A percentile compares a stretch with the other conserved stretches of the same genome.
Conservation (phyloP, 2,329 filamentous ascomycete species). For the Exophiala sp. region DNA sequence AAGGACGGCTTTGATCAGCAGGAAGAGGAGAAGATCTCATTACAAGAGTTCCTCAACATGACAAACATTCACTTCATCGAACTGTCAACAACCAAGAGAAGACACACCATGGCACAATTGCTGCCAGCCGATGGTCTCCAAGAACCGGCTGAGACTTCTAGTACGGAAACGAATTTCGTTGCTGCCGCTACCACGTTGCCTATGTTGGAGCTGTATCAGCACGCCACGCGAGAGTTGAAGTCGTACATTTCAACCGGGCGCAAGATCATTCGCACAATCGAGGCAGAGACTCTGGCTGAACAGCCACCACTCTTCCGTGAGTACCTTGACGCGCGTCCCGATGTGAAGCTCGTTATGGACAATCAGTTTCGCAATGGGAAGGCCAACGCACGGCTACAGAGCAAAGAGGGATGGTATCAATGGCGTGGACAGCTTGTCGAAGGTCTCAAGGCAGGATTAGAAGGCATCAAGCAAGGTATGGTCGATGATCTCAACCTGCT, state of each 20-base stretch:
- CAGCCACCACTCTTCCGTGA: slow-evolving; percentile 90
- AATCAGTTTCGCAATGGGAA: slow-evolving; percentile 98
- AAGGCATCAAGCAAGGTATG: slow-evolving; percentile 74
- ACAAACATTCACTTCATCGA: slow-evolving; percentile 99
- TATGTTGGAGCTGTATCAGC: slow-evolving; percentile 90
- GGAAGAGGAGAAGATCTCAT: slow-evolving; percentile 63
- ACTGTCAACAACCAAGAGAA: slow-evolving; percentile 88
- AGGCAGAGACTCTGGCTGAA: slow-evolving; percentile 80
- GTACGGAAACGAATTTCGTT: slow-evolving; percentile 44
- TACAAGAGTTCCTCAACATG: slow-evolving; percentile 91
- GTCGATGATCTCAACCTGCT: slow-evolving; percentile 66
- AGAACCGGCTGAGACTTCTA: slow-evolving; percentile 5
- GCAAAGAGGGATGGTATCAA: slow-evolving; percentile 97
- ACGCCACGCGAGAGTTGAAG: slow-evolving; percentile 83
- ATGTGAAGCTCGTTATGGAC: slow-evolving; percentile 84
- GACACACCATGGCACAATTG: slow-evolving; percentile 63
- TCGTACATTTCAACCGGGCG: slow-evolving; percentile 94
- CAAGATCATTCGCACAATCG: slow-evolving; percentile 84
- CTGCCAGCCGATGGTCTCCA: slow-evolving; percentile 7
- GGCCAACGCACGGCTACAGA: slow-evolving; percentile 80
- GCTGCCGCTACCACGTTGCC: slow-evolving; percentile 88
- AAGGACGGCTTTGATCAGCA: slow-evolving; percentile 29
- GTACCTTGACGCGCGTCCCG: slow-evolving; percentile 79
- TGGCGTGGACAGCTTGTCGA: slow-evolving; percentile 89
- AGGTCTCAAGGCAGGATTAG: slow-evolving; percentile 75